These are phyloP conservation scores for Prunus armeniaca DNA, from an alignment of 306 rosid genomes.

Conservation along the genomic window DNA sequence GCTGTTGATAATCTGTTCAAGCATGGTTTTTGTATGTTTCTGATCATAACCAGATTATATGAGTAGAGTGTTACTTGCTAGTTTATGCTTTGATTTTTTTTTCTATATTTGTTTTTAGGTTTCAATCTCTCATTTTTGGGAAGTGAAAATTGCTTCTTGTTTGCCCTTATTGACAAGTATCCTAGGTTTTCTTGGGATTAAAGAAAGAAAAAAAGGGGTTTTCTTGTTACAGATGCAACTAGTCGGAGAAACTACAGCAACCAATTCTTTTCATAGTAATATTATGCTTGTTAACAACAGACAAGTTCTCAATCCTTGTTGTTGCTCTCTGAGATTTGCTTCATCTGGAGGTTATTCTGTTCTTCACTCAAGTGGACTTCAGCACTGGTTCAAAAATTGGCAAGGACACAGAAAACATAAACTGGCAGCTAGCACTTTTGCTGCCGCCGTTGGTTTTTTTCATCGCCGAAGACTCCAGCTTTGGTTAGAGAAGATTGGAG, in stretches of 20 bases:
- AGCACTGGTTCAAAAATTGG: slow-evolving; percentile 89
- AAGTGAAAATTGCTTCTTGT: slow-evolving; percentile 42
- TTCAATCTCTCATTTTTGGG: background rate
- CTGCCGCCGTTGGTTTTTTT: slow-evolving; percentile 76
- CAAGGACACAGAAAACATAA: slow-evolving; percentile 55
- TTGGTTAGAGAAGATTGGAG: slow-evolving; percentile 83
- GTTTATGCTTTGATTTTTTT: too few relatives aligned
- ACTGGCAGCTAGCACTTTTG: slow-evolving; percentile 82
- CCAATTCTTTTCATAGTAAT: slow-evolving; percentile 8
- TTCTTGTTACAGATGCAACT: slow-evolving; percentile 26
- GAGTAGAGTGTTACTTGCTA: too few relatives aligned
- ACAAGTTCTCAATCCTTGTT: slow-evolving; percentile 12
- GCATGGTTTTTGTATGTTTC: too few relatives aligned
- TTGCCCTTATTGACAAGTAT: slow-evolving; percentile 18
- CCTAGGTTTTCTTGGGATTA: slow-evolving; percentile 15
- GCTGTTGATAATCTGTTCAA: too few relatives aligned
- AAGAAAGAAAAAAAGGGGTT: background rate
- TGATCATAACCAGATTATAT: too few relatives aligned
- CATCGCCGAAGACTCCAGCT: slow-evolving; percentile 55
- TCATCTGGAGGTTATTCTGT: slow-evolving; percentile 31
- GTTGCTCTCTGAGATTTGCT: slow-evolving; percentile 30
- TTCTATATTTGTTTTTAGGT: too few relatives aligned
- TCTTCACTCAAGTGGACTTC: slow-evolving; percentile 52
- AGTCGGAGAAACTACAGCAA: slow-evolving; percentile 29
- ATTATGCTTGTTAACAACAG: slow-evolving; percentile 11